Base-by-base conservation (phyloP, 1,284 basidiomycete species). In the Wallemia mellicola region DNA sequence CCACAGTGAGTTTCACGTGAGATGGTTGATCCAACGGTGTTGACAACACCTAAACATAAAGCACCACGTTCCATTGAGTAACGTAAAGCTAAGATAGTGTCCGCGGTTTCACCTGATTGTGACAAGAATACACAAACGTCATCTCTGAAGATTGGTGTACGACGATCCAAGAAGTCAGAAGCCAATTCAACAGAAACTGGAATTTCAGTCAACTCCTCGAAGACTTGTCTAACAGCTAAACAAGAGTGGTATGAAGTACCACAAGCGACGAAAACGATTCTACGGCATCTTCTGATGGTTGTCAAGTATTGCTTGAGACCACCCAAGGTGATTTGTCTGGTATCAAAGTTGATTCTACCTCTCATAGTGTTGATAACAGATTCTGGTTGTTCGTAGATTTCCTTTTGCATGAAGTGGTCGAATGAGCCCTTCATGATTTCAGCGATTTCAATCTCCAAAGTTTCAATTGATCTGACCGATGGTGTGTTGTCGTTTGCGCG, bases 361-460 rank as follows among this genome's bases (percentile, higher is more conserved):
- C 94, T 86, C 94, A 99, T 99, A 59, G 94, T 99, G 79, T 99
- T 99, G 73, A 98, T 88, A 65, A 98, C 94, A 57, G 89, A 95
- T 70, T 99, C 94, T 62, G 92, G 94, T 73, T 99, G 94, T 71
- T 99, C 94, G 77, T 94, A 98, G 68, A 99, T 98, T 73, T 99
- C 94, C 76, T 99, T 98, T 72, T 98, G 92, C 94, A 99, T 98
- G 73, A 99, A 99, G 72, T 94, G 91, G 70, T 92, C 87, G 70
- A 95, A 98, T 71, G 89, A 87, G 70, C 94, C 94, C 79, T 98
- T 98, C 94, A 98, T 98, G 75, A 99, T 98, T 67, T 94, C 94
- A 32, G 92, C 94, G 58, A 99, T 81, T 72, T 99, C 94, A 67
- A 98, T 83, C 74, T 98, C 94, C 67, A 99, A 81, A 19, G 91